These are phyloP conservation scores for Phytophthora megakarya DNA, from an alignment of 352 stramenopile genomes.

Conservation along the genomic window DNA sequence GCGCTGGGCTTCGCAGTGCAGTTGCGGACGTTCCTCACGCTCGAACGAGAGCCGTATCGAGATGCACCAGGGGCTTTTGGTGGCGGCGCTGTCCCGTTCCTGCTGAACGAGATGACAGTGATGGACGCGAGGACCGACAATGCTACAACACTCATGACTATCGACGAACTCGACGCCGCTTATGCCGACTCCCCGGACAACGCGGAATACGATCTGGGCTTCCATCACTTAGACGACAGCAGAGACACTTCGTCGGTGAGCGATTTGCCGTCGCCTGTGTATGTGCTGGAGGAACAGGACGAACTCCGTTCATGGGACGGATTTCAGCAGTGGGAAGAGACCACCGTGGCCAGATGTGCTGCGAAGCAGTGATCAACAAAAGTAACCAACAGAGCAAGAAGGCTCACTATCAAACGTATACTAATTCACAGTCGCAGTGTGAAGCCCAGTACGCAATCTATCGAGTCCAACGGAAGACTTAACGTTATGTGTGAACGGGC, in stretches of 20 bases:
- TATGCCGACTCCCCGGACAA: constrained; percentile 19
- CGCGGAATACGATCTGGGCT: constrained; percentile 37
- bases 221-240: constrained; percentile 14
- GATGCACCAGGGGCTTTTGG: constrained; percentile 42
- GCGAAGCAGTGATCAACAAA: too few relatives aligned
- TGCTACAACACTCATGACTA: constrained; percentile 58
- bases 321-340: constrained; percentile 30
- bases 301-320: constrained; percentile 34
- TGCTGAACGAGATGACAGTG: constrained; percentile 53
- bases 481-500: neutral
- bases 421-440: constrained; percentile 15
- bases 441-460: neutral
- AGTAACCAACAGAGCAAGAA: neutral
- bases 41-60: constrained; percentile 50
- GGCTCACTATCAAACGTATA: constrained; percentile 24
- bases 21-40: constrained; percentile 64
- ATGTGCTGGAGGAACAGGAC: constrained; percentile 36
- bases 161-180: constrained; percentile 39
- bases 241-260: constrained; percentile 22
- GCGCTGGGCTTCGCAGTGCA: constrained; percentile 54
- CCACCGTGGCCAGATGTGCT: neutral
- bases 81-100: constrained; percentile 43
- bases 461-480: constrained; percentile 35
- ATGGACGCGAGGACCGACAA: constrained; percentile 36
- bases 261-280: constrained; percentile 29